A percentile compares a stretch with the other conserved stretches of the same genome.
phyloP scores from a whole-genome alignment of 352 stramenopile species.

The Phytophthora cajani region DNA sequence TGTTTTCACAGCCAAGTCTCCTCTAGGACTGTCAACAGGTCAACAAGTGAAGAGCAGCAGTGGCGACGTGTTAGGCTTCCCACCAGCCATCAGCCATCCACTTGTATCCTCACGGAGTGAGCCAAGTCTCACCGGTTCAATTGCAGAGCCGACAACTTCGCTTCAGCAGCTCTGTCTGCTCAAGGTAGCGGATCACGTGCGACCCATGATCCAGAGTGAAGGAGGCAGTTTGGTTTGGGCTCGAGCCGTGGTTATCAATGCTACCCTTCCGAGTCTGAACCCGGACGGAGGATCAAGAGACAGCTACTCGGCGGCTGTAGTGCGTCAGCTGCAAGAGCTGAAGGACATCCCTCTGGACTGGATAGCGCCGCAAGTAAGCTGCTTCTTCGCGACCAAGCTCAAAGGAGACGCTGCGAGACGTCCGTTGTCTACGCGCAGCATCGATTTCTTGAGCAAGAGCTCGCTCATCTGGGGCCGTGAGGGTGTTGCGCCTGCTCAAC shows the following conservation, averaged over 20 bases:
- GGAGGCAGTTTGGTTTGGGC: slow-evolving; percentile 73
- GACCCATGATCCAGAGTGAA: slow-evolving; percentile 45
- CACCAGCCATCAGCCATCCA: slow-evolving; percentile 5
- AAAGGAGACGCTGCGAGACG: slow-evolving; percentile 70
- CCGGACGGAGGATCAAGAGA: slow-evolving; percentile 10
- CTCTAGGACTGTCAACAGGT: slow-evolving; percentile 5
- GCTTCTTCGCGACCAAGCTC: slow-evolving; percentile 83
- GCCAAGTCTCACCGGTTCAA: slow-evolving; percentile 36
- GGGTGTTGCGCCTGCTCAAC: slow-evolving; percentile 42
- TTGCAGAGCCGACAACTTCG: slow-evolving; percentile 33
- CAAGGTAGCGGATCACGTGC: slow-evolving; percentile 61
- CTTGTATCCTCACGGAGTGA: slow-evolving; percentile 46
- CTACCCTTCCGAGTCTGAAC: slow-evolving; percentile 16
- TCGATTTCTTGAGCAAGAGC: slow-evolving; percentile 82
- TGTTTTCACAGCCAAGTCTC: slow-evolving; percentile 35
- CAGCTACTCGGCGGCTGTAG: slow-evolving; percentile 31
- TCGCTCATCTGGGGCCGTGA: slow-evolving; percentile 67
- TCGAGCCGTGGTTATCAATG: slow-evolving; percentile 64
- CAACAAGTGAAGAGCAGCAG: background rate
- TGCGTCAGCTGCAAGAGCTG: slow-evolving; percentile 52
- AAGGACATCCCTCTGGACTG: slow-evolving; percentile 63
- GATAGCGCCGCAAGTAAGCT: slow-evolving; percentile 70
- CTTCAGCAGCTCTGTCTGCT: slow-evolving; percentile 57
- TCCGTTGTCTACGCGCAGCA: slow-evolving; percentile 72
- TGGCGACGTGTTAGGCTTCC: background rate